Evolutionary conservation across 1,139 yeast species (phyloP), one percentile per base, ranked within the genome.

Genomic region (Debaryomyces sp.): DNA sequence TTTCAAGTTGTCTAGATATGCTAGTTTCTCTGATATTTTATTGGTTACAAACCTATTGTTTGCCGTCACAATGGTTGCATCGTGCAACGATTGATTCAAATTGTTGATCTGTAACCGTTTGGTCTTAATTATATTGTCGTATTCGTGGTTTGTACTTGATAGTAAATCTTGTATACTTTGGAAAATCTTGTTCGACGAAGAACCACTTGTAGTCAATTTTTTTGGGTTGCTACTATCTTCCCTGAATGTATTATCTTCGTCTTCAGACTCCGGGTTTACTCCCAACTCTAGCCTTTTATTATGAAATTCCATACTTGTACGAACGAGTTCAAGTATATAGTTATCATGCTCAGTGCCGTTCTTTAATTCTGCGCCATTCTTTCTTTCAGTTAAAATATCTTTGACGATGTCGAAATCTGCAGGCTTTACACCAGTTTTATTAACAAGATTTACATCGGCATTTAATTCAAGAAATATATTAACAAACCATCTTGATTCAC

Each of bases 391-490:
- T 9, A 60, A 42, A 2, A 61, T 55, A 45, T 70, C 75, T 48
- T 70, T 70, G 12, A 71, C 70, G 45, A 85, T 75, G 45, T 96
- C 97, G 66, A 89, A 94, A 69, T 94, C 98, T 13, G 78, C 71
- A 2, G 99, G 96, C 52, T 89, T 82, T 30, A 91, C 77, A 0
- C 97, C 97, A 6, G 92, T 87, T 46, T 89, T 86, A 63, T 94
- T 95, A 4, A 91, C 80, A 41, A 89, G 74, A 36, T 77, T 76
- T 3, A 89, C 82, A 61, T 91, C 95, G 1, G 98, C 98, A 29
- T 95, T 94, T 42, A 94, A 84, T 55, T 87, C 96, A 22, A 94
- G 64, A 47, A 94, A 75, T 47, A 90, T 84, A 51, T 87, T 90
- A 18, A 90, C 88, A 52, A 94, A 84, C 68, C 92, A 85, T 55